Percentiles rank a stretch among this genome's conserved stretches.
Conservation (phyloP, 441 rosid species). For the Adansonia gregorii region DNA sequence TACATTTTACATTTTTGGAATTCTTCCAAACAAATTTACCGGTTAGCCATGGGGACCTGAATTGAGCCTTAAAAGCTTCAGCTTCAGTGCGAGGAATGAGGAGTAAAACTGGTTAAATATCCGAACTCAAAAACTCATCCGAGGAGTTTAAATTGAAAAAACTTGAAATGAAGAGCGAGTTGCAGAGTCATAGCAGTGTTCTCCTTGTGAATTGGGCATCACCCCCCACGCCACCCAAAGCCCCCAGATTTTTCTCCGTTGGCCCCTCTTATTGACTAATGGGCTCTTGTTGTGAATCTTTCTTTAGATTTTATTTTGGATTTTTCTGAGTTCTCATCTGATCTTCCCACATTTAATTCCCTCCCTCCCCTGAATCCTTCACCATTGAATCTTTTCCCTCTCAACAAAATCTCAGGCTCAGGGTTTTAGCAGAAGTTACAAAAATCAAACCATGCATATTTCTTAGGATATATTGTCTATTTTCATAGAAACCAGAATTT, state of each 20-base stretch:
- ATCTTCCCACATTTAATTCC: constrained; percentile 12
- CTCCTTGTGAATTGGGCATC: neutral
- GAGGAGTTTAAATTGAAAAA: neutral
- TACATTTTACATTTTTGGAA: too few species aligned
- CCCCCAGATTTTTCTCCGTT: too few species aligned
- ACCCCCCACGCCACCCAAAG: neutral
- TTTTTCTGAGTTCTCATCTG: constrained; percentile 22
- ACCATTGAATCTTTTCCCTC: neutral
- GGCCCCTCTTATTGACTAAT: neutral
- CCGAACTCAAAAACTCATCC: neutral
- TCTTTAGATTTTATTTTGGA: constrained; percentile 22
- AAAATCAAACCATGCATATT: neutral
- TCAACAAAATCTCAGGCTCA: neutral
- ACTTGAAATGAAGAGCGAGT: constrained; percentile 15
- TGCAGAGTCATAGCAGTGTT: constrained; percentile 20
- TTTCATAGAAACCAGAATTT: too few species aligned
- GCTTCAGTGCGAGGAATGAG: neutral
- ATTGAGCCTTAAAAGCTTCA: neutral
- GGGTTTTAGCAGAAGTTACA: too few species aligned
- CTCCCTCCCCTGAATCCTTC: too few species aligned
- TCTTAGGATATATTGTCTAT: too few species aligned
- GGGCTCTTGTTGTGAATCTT: constrained; percentile 20
- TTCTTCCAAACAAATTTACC: too few species aligned
- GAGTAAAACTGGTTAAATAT: neutral
- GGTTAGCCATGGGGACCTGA: neutral